Conservation (phyloP, 176 grass and related monocot species). For the Avena atlantica region DNA sequence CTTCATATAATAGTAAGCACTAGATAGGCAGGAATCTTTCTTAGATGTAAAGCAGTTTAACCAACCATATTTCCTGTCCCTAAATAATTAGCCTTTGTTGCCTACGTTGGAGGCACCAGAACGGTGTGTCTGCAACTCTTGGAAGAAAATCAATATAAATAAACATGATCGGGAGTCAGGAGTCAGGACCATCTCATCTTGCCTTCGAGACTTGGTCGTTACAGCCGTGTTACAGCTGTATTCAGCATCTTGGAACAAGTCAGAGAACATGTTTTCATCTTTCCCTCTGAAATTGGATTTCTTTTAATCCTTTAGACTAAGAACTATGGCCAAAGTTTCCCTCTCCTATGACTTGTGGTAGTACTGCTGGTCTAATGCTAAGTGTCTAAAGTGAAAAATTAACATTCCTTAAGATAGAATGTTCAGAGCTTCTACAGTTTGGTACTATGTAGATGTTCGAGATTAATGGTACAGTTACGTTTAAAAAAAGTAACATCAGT, state of each 20-base stretch:
- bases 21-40: slow-evolving; percentile 49
- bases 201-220: neutral
- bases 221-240: slow-evolving; percentile 21
- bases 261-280: slow-evolving; percentile 6
- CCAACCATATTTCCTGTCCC: slow-evolving; percentile 20
- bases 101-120: slow-evolving; percentile 26
- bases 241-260: slow-evolving; percentile 43
- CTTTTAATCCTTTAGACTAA: slow-evolving; percentile 13
- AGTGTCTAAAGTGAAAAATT: neutral
- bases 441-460: neutral
- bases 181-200: slow-evolving; percentile 11
- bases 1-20: slow-evolving; percentile 44
- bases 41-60: slow-evolving; percentile 45
- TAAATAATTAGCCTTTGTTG: slow-evolving; percentile 32
- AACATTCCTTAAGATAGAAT: neutral
- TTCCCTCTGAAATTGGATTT: neutral
- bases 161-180: neutral
- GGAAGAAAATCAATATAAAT: neutral
- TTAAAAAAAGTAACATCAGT: neutral
- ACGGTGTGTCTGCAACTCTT: neutral
- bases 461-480: neutral
- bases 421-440: neutral
- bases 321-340: slow-evolving; percentile 23
- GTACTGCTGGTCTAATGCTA: neutral
- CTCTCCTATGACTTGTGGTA: slow-evolving; percentile 9